Percentiles rank a stretch among this genome's conserved stretches.
Evolutionary conservation across 441 rosid species (phyloP).

Genomic region (Populus hybrid): DNA sequence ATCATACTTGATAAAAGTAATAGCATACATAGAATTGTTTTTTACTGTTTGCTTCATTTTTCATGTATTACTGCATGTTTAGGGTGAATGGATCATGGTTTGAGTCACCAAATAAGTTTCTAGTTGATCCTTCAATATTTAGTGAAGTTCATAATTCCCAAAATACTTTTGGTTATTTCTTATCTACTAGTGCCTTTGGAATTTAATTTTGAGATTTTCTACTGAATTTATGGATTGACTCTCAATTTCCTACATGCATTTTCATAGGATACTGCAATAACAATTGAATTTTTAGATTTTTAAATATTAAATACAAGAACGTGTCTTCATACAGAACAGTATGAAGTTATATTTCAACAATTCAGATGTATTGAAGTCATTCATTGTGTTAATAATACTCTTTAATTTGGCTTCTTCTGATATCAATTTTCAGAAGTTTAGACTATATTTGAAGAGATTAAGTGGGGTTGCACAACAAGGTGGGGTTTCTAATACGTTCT

Average conservation of each 20-base stretch:
- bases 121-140: not conserved
- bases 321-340: not conserved
- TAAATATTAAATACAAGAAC: no score
- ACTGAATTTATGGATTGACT: not conserved
- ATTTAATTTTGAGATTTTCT: not conserved
- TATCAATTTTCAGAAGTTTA: constrained; percentile 54
- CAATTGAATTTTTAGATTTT: no score
- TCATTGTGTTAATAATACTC: not conserved
- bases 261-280: not conserved
- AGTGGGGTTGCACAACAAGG: constrained; percentile 59
- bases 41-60: no score
- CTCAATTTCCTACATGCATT: not conserved
- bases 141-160: not conserved
- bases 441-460: constrained; percentile 69
- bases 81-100: not conserved
- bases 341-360: not conserved
- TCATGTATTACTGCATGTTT: not conserved
- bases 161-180: not conserved
- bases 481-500: constrained; percentile 39
- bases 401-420: not conserved
- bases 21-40: not conserved
- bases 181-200: not conserved
- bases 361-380: not conserved
- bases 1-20: not conserved
- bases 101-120: not conserved